These are phyloP conservation scores for Daldinia vernicosa DNA, from an alignment of 495 filamentous ascomycete species.

Conservation along the genomic window DNA sequence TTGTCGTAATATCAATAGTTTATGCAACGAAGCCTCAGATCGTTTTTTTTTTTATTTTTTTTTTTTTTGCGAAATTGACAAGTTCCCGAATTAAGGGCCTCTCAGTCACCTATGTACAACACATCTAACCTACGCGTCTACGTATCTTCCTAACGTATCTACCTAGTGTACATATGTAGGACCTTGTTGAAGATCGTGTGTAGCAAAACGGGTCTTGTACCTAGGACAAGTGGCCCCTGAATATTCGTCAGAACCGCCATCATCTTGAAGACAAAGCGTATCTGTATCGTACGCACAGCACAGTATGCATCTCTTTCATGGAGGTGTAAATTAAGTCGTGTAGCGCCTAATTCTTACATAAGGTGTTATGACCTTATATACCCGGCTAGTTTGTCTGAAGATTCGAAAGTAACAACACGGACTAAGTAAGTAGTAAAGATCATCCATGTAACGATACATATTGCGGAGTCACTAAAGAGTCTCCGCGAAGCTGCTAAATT, in stretches of 20 bases:
- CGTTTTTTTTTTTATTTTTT: too few species aligned
- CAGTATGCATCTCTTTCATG: background rate
- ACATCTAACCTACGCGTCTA: background rate
- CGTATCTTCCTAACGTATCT: background rate
- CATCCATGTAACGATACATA: constrained; percentile 16
- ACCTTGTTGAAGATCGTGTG: background rate
- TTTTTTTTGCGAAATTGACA: background rate
- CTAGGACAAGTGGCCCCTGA: background rate
- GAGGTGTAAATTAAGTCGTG: background rate
- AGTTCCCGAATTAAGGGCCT: background rate
- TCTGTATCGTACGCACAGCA: constrained; percentile 1
- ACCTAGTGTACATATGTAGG: background rate
- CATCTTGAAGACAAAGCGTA: background rate
- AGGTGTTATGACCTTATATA: background rate
- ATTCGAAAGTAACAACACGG: background rate
- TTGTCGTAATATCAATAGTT: constrained; percentile 32
- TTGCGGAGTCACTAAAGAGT: constrained; percentile 11
- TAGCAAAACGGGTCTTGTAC: background rate
- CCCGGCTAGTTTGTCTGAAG: background rate
- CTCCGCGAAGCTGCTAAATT: constrained; percentile 30
- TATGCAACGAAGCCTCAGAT: constrained; percentile 11
- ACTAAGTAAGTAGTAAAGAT: constrained; percentile 13
- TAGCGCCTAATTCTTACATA: background rate
- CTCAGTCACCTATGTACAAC: background rate
- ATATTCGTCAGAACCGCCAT: background rate